phyloP scores from a whole-genome alignment of 768 basidiomycete genomes.

The Boletus huronensis region DNA sequence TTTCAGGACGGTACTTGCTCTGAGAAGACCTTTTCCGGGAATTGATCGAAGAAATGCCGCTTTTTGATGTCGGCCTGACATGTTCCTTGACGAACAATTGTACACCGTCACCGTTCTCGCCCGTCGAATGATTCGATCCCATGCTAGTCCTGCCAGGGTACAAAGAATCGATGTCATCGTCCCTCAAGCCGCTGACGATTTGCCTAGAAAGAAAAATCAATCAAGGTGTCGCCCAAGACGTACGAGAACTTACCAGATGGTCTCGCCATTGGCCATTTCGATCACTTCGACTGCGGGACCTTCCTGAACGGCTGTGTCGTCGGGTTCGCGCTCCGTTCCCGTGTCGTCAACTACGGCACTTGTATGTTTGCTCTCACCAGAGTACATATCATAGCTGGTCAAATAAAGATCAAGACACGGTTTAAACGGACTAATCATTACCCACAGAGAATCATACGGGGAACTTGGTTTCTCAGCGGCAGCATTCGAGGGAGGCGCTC shows the following conservation, averaged over 20 bases:
- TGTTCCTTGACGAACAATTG: slow-evolving; percentile 81
- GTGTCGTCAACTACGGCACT: slow-evolving; percentile 36
- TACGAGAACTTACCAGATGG: slow-evolving; percentile 62
- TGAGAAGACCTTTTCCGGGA: slow-evolving; percentile 56
- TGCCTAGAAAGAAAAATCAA: slow-evolving; percentile 41
- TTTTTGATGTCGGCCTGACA: slow-evolving; percentile 58
- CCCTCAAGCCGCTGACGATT: slow-evolving; percentile 80
- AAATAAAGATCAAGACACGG: slow-evolving; percentile 19
- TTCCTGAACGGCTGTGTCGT: slow-evolving; percentile 32
- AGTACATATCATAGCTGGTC: slow-evolving; percentile 76
- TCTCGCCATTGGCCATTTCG: slow-evolving; percentile 83
- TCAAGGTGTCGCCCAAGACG: background rate
- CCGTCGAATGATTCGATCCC: slow-evolving; percentile 65
- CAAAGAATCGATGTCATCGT: slow-evolving; percentile 67
- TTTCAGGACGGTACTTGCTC: slow-evolving; percentile 69
- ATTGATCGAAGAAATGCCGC: slow-evolving; percentile 55
- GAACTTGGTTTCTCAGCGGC: slow-evolving; percentile 64
- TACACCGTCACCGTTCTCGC: slow-evolving; percentile 47
- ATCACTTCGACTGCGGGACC: slow-evolving; percentile 74
- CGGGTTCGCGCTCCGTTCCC: slow-evolving; percentile 19
- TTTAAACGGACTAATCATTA: slow-evolving; percentile 21
- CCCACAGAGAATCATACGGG: slow-evolving; percentile 77
- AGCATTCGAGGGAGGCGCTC: slow-evolving; percentile 37
- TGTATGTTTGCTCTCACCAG: slow-evolving; percentile 49
- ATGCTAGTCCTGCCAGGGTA: slow-evolving; percentile 70